Percentiles rank a stretch among this genome's conserved stretches.
phyloP scores from a whole-genome alignment of 2,329 filamentous ascomycete species.

The Lasiodiplodia hormozganensis region DNA sequence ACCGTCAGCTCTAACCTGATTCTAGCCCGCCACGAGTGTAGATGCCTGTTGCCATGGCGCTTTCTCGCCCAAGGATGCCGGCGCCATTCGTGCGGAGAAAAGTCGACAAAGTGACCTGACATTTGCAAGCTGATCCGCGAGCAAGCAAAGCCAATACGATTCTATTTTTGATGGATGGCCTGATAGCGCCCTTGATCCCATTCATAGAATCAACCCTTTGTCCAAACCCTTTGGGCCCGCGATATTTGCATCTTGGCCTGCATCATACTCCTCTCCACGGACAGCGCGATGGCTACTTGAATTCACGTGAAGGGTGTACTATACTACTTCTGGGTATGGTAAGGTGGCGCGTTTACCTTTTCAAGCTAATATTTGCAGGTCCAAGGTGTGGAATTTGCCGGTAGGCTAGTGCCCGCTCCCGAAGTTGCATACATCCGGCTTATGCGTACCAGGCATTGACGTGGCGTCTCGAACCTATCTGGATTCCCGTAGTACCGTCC shows the following conservation, averaged over 20 bases:
- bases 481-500: not conserved
- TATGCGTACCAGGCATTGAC: not conserved
- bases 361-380: not conserved
- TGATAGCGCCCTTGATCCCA: not conserved
- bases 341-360: not conserved
- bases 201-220: not conserved
- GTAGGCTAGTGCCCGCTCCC: not conserved
- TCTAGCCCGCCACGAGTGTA: not conserved
- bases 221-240: no score
- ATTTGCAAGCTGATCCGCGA: not conserved
- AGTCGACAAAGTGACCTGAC: not conserved
- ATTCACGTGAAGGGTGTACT: not conserved
- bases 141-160: not conserved
- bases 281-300: not conserved
- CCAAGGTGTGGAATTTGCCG: not conserved
- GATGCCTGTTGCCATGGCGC: not conserved
- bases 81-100: not conserved
- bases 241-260: no score
- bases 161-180: not conserved
- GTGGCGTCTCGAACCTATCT: constrained; percentile 5
- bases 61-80: not conserved
- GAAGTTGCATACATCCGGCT: not conserved
- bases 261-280: no score
- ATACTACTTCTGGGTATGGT: not conserved
- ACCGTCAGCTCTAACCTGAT: not conserved